These are phyloP conservation scores for Linnemannia hyalina DNA, from an alignment of 192 early-diverging fungal genomes.

Conservation along the genomic window DNA sequence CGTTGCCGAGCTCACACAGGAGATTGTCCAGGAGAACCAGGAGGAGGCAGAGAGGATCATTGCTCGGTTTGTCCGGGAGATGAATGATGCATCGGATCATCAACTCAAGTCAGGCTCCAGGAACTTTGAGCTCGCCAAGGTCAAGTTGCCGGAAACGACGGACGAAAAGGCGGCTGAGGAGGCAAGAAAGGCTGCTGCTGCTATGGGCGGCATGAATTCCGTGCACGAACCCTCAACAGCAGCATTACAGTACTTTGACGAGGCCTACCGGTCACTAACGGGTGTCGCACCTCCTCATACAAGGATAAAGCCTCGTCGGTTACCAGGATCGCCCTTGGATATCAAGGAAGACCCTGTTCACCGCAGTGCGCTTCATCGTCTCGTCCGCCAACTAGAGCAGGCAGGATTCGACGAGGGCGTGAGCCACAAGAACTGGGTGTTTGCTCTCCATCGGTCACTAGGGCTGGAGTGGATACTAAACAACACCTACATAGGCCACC, in stretches of 20 bases:
- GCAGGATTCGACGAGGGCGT: slow-evolving; percentile 47
- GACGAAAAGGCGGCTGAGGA: neutral
- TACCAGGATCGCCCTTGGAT: neutral
- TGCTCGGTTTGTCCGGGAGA: slow-evolving; percentile 32
- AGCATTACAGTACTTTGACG: slow-evolving; percentile 25
- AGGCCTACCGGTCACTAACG: slow-evolving; percentile 30
- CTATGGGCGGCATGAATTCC: slow-evolving; percentile 34
- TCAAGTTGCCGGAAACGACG: neutral
- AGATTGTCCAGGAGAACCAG: slow-evolving; percentile 41
- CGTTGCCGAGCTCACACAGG: slow-evolving; percentile 23
- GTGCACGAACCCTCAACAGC: slow-evolving; percentile 29
- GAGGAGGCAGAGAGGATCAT: slow-evolving; percentile 22
- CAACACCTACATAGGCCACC: slow-evolving; percentile 33
- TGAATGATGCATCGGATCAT: slow-evolving; percentile 21
- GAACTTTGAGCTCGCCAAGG: slow-evolving; percentile 49
- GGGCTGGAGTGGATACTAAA: slow-evolving; percentile 33
- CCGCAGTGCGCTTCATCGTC: slow-evolving; percentile 25
- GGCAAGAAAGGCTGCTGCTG: neutral
- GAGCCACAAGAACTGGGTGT: slow-evolving; percentile 49
- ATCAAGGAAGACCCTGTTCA: slow-evolving; percentile 14
- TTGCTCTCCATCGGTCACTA: slow-evolving; percentile 41
- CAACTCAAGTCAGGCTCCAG: slow-evolving; percentile 1
- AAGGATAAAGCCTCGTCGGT: neutral
- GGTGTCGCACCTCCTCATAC: slow-evolving; percentile 6
- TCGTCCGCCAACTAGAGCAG: slow-evolving; percentile 35